Percentiles rank a stretch among this genome's conserved stretches.
Evolutionary conservation across 2,329 filamentous ascomycete genomes (phyloP).

Genomic region (Pseudogymnoascus sp.): DNA sequence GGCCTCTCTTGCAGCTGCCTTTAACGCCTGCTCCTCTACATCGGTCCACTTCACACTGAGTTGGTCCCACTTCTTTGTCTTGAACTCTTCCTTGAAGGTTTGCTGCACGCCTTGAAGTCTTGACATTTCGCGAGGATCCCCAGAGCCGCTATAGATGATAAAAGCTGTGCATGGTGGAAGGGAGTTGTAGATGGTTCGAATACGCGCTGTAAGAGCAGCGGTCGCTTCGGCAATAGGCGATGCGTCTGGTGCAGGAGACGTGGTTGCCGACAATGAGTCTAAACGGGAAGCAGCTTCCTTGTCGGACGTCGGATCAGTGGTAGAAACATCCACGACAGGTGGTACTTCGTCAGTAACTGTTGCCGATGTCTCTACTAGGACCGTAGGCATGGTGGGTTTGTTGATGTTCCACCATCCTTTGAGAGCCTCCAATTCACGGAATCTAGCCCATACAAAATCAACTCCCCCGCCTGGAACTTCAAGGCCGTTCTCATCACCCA

Average conservation of each 20-base stretch:
- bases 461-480: slow-evolving; percentile 52
- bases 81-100: slow-evolving; percentile 56
- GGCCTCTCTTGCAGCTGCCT: slow-evolving; percentile 46
- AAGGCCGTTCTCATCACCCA: slow-evolving; percentile 48
- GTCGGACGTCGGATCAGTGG: background rate
- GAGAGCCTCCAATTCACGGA: slow-evolving; percentile 56
- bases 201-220: slow-evolving; percentile 31
- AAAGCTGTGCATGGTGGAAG: slow-evolving; percentile 58
- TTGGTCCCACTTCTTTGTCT: slow-evolving; percentile 58
- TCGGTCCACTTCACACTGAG: slow-evolving; percentile 62
- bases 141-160: slow-evolving; percentile 57
- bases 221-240: slow-evolving; percentile 16
- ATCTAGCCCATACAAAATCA: slow-evolving; percentile 58
- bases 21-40: slow-evolving; percentile 53
- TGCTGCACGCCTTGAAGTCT: slow-evolving; percentile 51
- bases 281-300: background rate
- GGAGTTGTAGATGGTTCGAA: slow-evolving; percentile 46
- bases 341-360: slow-evolving; percentile 11
- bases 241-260: background rate
- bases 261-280: background rate
- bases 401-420: slow-evolving; percentile 62
- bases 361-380: slow-evolving; percentile 8
- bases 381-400: slow-evolving; percentile 20
- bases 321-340: background rate
- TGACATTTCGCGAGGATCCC: slow-evolving; percentile 59